Conservation (phyloP, 176 grass and related monocot species). For the maize (Zea mays) region Zm-B73-REFERENCE-NAM-5.0 NC_050097.1:18856001-18856500, state of each 20-base stretch:
- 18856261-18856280: neutral
- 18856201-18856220: neutral
- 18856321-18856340: neutral
- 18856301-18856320: neutral
- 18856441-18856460: neutral
- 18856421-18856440: neutral
- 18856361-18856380: neutral
- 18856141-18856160: neutral
- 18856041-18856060: too few species aligned
- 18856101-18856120: neutral
- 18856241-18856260: neutral
- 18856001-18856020: too few species aligned
- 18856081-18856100: too few species aligned
- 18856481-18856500: neutral
- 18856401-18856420: neutral
- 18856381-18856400: neutral
- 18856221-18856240: neutral
- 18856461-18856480: neutral
- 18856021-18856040: too few species aligned
- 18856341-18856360: neutral
- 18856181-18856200: neutral
- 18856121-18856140: neutral
- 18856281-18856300: neutral
- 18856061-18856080: too few species aligned
- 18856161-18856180: neutral